Evolutionary conservation across 192 early-diverging fungal genomes (phyloP).

Genomic region (Linnemannia schmuckeri): DNA sequence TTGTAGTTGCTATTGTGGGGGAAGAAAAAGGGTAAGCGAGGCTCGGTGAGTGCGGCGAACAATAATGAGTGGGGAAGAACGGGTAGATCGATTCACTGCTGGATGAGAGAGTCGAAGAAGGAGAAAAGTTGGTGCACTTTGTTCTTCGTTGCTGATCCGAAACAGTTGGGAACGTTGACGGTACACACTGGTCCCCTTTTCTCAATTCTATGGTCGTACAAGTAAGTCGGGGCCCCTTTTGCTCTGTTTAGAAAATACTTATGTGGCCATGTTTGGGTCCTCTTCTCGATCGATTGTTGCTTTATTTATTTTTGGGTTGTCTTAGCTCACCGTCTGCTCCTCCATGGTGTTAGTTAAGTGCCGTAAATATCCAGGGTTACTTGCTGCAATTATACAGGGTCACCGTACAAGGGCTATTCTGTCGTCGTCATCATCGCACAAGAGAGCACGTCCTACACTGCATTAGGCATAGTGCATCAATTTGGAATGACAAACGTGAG

Average conservation of each 20-base stretch:
- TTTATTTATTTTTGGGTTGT: neutral
- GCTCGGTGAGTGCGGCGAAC: neutral
- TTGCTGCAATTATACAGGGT: neutral
- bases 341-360: neutral
- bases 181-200: neutral
- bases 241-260: neutral
- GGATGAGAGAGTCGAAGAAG: neutral
- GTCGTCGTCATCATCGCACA: neutral
- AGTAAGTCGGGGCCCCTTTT: neutral
- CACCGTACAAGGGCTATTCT: neutral
- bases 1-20: neutral
- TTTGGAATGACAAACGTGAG: neutral
- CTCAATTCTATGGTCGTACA: neutral
- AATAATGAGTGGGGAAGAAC: neutral
- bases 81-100: neutral
- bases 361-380: neutral
- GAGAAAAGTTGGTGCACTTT: neutral
- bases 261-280: too few species aligned
- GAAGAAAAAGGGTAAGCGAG: neutral
- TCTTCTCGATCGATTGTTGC: neutral
- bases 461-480: neutral
- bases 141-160: neutral
- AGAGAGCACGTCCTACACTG: neutral
- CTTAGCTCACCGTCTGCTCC: neutral
- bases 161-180: neutral